Percentiles rank a stretch among this genome's conserved stretches.
Evolutionary conservation across 163 green algal species (phyloP).

Genomic region (Scenedesmus sp.): DNA sequence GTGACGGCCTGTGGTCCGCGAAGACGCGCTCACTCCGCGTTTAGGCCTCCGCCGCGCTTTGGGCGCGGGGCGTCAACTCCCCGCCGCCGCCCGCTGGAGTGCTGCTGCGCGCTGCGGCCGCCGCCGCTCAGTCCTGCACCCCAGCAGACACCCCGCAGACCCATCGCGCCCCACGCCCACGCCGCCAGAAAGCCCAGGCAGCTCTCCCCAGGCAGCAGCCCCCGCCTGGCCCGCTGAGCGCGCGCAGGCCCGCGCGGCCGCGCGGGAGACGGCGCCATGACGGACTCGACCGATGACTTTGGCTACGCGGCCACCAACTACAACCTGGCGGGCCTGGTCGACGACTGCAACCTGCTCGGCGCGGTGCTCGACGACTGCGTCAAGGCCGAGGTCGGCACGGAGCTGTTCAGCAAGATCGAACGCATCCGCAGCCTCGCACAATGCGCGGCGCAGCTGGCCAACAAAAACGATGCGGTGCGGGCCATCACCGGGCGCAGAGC

Average conservation of each 20-base stretch:
- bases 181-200: too few species aligned
- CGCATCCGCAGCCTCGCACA: slow-evolving; percentile 69
- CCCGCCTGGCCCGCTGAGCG: background rate
- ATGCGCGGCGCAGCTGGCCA: slow-evolving; percentile 62
- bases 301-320: slow-evolving; percentile 45
- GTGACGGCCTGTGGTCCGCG: too few species aligned
- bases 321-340: slow-evolving; percentile 72
- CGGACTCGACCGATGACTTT: slow-evolving; percentile 54
- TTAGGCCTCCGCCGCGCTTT: too few species aligned
- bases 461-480: slow-evolving; percentile 67
- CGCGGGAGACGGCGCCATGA: slow-evolving; percentile 43
- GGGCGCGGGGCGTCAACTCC: too few species aligned
- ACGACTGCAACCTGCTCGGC: slow-evolving; percentile 91
- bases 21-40: too few species aligned
- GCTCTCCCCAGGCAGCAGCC: too few species aligned
- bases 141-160: too few species aligned
- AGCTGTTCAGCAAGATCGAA: slow-evolving; percentile 80
- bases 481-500: too few species aligned
- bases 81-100: too few species aligned
- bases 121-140: too few species aligned
- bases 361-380: slow-evolving; percentile 86
- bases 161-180: too few species aligned
- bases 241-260: background rate
- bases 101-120: too few species aligned
- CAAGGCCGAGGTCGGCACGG: slow-evolving; percentile 81